Evolutionary conservation across 208 protist species (phyloP).

Genomic region (Leishmania amazonensis): DNA sequence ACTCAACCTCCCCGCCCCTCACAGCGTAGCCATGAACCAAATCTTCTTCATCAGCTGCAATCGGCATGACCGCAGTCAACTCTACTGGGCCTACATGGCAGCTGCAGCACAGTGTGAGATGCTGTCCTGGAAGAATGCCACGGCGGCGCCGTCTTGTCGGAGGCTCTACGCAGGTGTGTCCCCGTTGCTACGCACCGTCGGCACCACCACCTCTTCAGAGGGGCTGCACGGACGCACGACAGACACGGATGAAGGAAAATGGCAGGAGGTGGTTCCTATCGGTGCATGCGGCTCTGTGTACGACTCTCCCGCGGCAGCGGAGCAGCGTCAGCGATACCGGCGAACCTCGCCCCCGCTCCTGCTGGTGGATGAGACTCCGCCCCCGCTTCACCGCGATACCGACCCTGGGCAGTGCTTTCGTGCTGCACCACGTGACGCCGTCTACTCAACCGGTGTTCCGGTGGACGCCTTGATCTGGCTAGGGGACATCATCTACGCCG

Average conservation of each 20-base stretch:
- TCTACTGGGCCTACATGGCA: slow-evolving; percentile 69
- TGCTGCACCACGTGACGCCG: background rate
- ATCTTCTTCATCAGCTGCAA: slow-evolving; percentile 84
- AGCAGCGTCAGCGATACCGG: slow-evolving; percentile 10
- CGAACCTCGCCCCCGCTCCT: slow-evolving; percentile 2
- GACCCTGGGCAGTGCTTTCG: background rate
- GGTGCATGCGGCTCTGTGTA: slow-evolving; percentile 32
- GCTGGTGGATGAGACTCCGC: slow-evolving; percentile 1
- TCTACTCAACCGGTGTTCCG: slow-evolving; percentile 10
- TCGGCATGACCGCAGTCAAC: slow-evolving; percentile 61
- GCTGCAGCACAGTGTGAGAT: slow-evolving; percentile 46
- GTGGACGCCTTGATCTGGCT: slow-evolving; percentile 81
- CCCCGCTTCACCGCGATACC: background rate
- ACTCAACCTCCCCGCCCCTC: slow-evolving; percentile 17
- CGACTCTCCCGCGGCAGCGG: slow-evolving; percentile 13
- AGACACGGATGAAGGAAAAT: background rate
- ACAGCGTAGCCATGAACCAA: slow-evolving; percentile 35
- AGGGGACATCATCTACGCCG: slow-evolving; percentile 86
- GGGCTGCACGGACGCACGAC: background rate
- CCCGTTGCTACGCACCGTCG: background rate
- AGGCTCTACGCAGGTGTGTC: slow-evolving; percentile 31
- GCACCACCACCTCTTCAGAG: background rate
- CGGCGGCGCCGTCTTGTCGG: slow-evolving; percentile 26
- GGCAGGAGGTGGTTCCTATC: slow-evolving; percentile 16
- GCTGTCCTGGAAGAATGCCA: slow-evolving; percentile 17